Percentiles rank a stretch among this genome's conserved stretches.
phyloP scores from a whole-genome alignment of 2,329 filamentous ascomycete species.

The Scolecobasidium constrictum region DNA sequence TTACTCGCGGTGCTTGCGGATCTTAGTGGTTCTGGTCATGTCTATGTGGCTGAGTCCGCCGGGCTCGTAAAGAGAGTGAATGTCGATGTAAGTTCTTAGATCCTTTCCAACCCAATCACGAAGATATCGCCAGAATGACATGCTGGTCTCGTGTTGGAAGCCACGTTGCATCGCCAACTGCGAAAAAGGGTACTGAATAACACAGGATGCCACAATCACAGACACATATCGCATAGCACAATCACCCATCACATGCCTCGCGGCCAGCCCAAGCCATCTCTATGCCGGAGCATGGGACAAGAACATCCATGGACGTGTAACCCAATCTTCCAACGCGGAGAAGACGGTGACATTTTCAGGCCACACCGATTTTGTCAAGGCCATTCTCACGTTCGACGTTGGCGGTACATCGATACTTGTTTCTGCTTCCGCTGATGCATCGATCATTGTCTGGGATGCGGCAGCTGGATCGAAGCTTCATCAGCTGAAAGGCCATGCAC shows the following conservation, averaged over 20 bases:
- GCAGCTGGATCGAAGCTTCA: slow-evolving; percentile 57
- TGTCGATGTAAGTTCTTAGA: slow-evolving; percentile 69
- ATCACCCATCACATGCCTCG: slow-evolving; percentile 48
- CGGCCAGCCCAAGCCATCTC: slow-evolving; percentile 45
- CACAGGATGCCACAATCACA: too few species aligned
- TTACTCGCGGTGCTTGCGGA: slow-evolving; percentile 65
- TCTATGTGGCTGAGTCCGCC: slow-evolving; percentile 82
- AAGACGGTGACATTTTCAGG: slow-evolving; percentile 55
- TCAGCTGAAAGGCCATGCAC: slow-evolving; percentile 64
- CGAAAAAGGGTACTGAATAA: too few species aligned
- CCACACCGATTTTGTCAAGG: slow-evolving; percentile 87
- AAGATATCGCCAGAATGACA: too few species aligned
- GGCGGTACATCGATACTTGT: slow-evolving; percentile 44
- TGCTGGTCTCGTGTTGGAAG: neutral
- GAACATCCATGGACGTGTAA: slow-evolving; percentile 53
- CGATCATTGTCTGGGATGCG: slow-evolving; percentile 66
- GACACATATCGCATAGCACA: slow-evolving; percentile 7
- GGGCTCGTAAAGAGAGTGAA: slow-evolving; percentile 65
- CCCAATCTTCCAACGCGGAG: slow-evolving; percentile 29
- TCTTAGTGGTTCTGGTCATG: slow-evolving; percentile 44
- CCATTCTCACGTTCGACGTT: slow-evolving; percentile 53
- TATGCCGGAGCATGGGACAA: slow-evolving; percentile 96
- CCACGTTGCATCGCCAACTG: slow-evolving; percentile 32
- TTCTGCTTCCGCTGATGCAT: slow-evolving; percentile 36
- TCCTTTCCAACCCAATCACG: slow-evolving; percentile 48